Evolutionary conservation across 169 alveolate genomes (phyloP), one percentile per base, ranked within the genome.

Genomic region (Plasmodium vivax): DNA sequence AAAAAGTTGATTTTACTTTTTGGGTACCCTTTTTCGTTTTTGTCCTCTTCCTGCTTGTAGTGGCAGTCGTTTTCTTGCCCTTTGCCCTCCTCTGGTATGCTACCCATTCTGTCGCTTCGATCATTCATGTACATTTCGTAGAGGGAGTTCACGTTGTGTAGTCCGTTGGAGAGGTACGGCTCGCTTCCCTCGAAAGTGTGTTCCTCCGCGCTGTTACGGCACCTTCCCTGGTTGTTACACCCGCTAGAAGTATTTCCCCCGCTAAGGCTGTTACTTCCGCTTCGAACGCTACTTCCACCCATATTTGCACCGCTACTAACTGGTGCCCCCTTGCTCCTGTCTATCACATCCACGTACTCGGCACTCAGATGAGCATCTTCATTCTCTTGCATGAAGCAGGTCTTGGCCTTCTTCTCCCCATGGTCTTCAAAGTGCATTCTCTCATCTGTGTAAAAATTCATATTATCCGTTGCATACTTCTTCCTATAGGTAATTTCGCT

Each of bases 81-180:
- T 23, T n/a, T 34, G 16, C 10, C 23, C 0, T 80, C 56, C 41
- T 43, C 85, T 0, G 51, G 43, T 38, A 43, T 56, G 71, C n/a
- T 58, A 1, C 27, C 41, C 7, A 5, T 34, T 8, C 56, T 23
- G n/a, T 41, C 41, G 27, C 38, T 58, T 32, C 79, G 56, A 8
- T 81, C 85, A 16, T 12, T 81, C 72, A 51, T 3, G 38, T 82
- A 30, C 75, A 82, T 82, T 82, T 82, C 80, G 58, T 58, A 58
- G 14, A 58, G 56, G 30, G 90, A 51, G 43, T 56, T 82, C 10
- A 82, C 81, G 23, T 82, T 32, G 38, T 30, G 80, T n/a, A 8
- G 32, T 41, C 34, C 85, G 34, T 16, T 81, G n/a, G 74, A 10
- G 10, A 81, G 68, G n/a, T 43, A 81, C 2, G 58, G 36, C 3